phyloP scores from a whole-genome alignment of 148 eudicot genomes.

The Nepenthes mirabilis region DNA sequence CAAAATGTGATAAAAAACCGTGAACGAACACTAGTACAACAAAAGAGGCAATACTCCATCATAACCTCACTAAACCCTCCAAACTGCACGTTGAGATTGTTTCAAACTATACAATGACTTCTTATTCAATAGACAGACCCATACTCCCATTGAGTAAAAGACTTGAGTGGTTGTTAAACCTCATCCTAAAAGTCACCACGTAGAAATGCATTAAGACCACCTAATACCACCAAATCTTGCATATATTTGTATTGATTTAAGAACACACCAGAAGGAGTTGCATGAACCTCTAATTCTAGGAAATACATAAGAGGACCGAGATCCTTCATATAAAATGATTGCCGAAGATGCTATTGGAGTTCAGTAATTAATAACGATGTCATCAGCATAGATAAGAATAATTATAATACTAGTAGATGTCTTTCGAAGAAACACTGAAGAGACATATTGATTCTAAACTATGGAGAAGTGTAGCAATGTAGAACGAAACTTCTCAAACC shows the following conservation, averaged over 20 bases:
- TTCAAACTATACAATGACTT: too few relatives aligned
- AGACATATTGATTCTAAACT: not conserved
- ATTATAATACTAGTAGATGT: not conserved
- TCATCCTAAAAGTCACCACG: too few relatives aligned
- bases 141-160: too few relatives aligned
- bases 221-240: not conserved
- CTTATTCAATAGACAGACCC: too few relatives aligned
- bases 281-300: not conserved
- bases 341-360: not conserved
- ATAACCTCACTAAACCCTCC: too few relatives aligned
- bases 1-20: too few relatives aligned
- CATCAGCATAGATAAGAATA: conserved; percentile 3
- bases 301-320: conserved; percentile 4
- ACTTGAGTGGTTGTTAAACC: too few relatives aligned
- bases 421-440: not conserved
- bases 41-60: too few relatives aligned
- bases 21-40: too few relatives aligned
- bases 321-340: conserved; percentile 7
- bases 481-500: not conserved
- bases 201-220: not conserved
- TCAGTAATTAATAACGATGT: not conserved
- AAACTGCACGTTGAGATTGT: too few relatives aligned
- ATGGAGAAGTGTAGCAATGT: not conserved
- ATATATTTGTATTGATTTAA: not conserved
- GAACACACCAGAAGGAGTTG: not conserved